A percentile compares a stretch with the other conserved stretches of the same genome.
Evolutionary conservation across 2,329 filamentous ascomycete species (phyloP).

Genomic region (Phoma herbarum): DNA sequence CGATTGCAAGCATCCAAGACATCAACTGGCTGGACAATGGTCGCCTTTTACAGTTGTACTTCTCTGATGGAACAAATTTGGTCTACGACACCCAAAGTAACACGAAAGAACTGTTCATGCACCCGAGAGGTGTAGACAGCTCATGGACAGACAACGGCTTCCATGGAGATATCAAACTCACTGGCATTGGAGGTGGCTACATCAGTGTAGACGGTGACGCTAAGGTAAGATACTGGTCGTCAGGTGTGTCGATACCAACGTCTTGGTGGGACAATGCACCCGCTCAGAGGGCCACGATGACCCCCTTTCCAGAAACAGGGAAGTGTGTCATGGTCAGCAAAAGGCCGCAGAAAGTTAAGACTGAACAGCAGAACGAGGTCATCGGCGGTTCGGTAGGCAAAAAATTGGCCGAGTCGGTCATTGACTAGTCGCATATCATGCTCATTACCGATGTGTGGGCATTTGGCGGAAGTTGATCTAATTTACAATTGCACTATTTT

Average conservation of each 20-base stretch:
- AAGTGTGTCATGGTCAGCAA: constrained; percentile 35
- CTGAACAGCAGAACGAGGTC: not conserved
- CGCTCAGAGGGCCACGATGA: constrained; percentile 12
- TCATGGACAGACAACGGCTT: constrained; percentile 23
- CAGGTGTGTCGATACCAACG: constrained; percentile 9
- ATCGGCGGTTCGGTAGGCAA: not conserved
- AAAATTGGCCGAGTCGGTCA: not conserved
- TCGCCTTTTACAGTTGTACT: constrained; percentile 25
- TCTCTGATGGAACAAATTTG: constrained; percentile 33
- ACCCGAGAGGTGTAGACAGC: constrained; percentile 21
- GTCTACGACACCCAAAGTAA: constrained; percentile 38
- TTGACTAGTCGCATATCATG: not conserved
- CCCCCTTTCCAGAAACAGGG: constrained; percentile 26
- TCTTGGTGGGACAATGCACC: constrained; percentile 31
- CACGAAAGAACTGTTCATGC: constrained; percentile 39
- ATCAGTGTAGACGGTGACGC: constrained; percentile 39
- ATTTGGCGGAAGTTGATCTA: not conserved
- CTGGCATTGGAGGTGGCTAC: constrained; percentile 26
- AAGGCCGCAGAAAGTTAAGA: constrained; percentile 3
- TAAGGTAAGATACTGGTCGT: constrained; percentile 35
- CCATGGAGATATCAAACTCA: constrained; percentile 24
- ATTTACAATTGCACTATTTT: not conserved
- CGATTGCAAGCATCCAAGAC: constrained; percentile 18
- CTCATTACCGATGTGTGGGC: not conserved
- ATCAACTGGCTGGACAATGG: constrained; percentile 35